phyloP scores from a whole-genome alignment of 2,329 filamentous ascomycete species.

The Pseudogymnoascus sp. region DNA sequence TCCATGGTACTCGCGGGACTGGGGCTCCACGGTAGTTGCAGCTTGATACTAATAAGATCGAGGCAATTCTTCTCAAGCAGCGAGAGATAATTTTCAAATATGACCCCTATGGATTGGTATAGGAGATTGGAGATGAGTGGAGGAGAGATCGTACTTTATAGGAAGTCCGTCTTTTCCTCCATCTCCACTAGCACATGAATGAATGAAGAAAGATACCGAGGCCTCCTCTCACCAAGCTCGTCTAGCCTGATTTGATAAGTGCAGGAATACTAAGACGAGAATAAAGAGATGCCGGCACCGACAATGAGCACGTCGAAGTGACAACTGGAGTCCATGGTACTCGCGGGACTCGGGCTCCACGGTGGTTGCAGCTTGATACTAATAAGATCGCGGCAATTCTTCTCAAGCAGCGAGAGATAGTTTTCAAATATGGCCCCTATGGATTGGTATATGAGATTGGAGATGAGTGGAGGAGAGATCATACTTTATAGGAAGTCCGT shows the following conservation, averaged over 20 bases:
- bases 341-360: background rate
- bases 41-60: background rate
- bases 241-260: background rate
- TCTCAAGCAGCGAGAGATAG: background rate
- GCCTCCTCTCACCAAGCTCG: background rate
- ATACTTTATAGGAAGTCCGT: background rate
- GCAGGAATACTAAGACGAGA: background rate
- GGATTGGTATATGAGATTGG: background rate
- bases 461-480: background rate
- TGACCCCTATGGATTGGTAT: background rate
- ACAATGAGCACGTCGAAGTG: constrained; percentile 48
- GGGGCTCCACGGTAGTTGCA: background rate
- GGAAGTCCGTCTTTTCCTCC: background rate
- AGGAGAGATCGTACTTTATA: background rate
- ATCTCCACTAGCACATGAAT: background rate
- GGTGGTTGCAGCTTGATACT: background rate
- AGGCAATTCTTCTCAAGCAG: background rate
- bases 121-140: background rate
- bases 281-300: constrained; percentile 64
- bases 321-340: background rate
- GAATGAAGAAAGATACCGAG: background rate
- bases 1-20: background rate
- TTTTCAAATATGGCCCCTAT: background rate
- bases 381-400: background rate
- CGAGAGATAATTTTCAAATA: background rate